Conservation (phyloP, 345 rosid genomes). For the Populus davidiana region DNA sequence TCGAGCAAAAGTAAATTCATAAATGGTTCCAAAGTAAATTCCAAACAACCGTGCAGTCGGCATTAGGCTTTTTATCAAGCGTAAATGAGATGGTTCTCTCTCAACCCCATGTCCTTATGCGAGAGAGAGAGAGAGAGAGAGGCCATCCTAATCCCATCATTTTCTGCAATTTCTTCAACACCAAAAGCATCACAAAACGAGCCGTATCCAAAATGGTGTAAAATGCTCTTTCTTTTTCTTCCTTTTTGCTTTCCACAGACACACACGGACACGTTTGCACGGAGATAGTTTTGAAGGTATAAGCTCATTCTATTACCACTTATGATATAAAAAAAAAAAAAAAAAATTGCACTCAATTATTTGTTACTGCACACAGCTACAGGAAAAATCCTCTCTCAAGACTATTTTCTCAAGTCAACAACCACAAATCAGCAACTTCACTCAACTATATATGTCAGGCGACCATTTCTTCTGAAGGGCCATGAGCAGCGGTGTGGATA, state of each 20-base stretch:
- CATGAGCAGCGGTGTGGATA: conserved; percentile 29
- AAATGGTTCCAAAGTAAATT: not conserved
- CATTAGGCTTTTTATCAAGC: not conserved
- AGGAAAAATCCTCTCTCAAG: conserved; percentile 43
- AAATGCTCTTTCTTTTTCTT: not conserved
- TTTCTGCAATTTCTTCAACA: not conserved
- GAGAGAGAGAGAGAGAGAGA: not conserved
- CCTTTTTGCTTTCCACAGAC: too few species aligned
- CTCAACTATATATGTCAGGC: conserved; percentile 24
- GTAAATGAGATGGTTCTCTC: not conserved
- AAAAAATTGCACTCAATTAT: conserved; percentile 51
- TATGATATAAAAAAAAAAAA: not conserved
- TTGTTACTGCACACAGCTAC: conserved; percentile 74
- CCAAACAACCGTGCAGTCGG: not conserved
- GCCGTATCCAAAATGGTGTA: not conserved
- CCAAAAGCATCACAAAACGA: not conserved
- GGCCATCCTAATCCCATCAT: not conserved
- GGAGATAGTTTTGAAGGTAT: conserved; percentile 16
- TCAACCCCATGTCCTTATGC: not conserved
- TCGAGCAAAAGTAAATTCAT: not conserved
- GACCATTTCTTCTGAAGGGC: conserved; percentile 25
- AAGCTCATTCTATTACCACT: conserved; percentile 35
- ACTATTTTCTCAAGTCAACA: conserved; percentile 30
- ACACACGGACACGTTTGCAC: not conserved
- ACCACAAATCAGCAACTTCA: conserved; percentile 20